phyloP scores from a whole-genome alignment of 306 rosid genomes.

The Lotus japonicus region DNA sequence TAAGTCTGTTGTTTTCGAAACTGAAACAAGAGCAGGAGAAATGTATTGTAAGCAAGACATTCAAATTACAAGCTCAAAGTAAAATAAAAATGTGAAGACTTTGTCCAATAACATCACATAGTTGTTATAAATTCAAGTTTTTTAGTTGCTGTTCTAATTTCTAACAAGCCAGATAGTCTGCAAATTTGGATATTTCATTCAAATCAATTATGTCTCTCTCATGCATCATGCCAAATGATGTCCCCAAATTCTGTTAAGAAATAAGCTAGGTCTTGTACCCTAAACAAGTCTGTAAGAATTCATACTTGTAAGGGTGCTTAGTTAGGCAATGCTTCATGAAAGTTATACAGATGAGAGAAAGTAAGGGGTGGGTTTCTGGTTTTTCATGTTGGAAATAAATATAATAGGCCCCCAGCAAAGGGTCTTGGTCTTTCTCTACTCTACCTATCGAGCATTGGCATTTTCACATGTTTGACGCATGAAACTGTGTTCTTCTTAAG shows the following conservation, averaged over 20 bases:
- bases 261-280: neutral
- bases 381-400: neutral
- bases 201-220: too few species aligned
- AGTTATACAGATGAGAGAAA: neutral
- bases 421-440: neutral
- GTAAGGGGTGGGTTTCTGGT: neutral
- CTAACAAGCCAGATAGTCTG: neutral
- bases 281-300: neutral
- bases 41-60: neutral
- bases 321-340: neutral
- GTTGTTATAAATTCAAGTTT: neutral
- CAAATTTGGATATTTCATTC: neutral
- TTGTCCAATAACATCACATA: neutral
- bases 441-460: neutral
- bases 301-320: neutral
- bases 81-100: neutral
- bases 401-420: neutral
- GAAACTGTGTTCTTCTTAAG: neutral
- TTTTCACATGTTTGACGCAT: neutral
- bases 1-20: constrained; percentile 63
- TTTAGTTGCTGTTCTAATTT: neutral
- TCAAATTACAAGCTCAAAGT: constrained; percentile 3
- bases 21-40: constrained; percentile 38
- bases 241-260: neutral
- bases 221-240: neutral